Conservation (phyloP, 805 yeast genomes). For the Candida cerambycidarum region DNA sequence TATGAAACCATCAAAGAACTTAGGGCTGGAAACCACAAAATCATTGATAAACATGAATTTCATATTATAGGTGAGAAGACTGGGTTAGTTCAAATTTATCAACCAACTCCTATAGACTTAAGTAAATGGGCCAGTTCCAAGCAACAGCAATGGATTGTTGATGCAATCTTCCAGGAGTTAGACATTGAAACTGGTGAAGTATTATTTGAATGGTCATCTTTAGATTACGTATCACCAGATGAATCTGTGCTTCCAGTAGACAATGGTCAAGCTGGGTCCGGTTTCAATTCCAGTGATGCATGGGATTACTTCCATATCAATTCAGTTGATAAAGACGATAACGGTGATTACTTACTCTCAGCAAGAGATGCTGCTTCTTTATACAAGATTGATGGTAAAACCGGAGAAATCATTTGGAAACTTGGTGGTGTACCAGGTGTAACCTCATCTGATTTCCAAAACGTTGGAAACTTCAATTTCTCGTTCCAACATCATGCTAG, state of each 20-base stretch:
- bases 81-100: constrained; percentile 32
- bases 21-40: constrained; percentile 33
- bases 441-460: constrained; percentile 17
- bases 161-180: constrained; percentile 35
- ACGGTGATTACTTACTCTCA: constrained; percentile 34
- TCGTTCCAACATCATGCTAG: constrained; percentile 41
- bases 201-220: constrained; percentile 33
- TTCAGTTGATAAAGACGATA: constrained; percentile 35
- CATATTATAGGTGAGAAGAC: constrained; percentile 29
- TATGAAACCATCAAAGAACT: constrained; percentile 30
- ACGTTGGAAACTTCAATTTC: constrained; percentile 22
- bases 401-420: constrained; percentile 37
- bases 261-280: constrained; percentile 35
- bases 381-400: constrained; percentile 34
- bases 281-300: constrained; percentile 31
- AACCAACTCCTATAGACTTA: constrained; percentile 30
- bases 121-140: constrained; percentile 23
- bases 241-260: constrained; percentile 30
- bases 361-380: constrained; percentile 35
- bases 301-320: constrained; percentile 43
- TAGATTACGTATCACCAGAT: constrained; percentile 33
- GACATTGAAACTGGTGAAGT: constrained; percentile 36
- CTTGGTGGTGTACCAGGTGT: constrained; percentile 26
- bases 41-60: constrained; percentile 38
- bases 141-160: constrained; percentile 34